These are phyloP conservation scores for Trichodelitschia bisporula DNA, from an alignment of 495 filamentous ascomycete species.

Conservation along the genomic window DNA sequence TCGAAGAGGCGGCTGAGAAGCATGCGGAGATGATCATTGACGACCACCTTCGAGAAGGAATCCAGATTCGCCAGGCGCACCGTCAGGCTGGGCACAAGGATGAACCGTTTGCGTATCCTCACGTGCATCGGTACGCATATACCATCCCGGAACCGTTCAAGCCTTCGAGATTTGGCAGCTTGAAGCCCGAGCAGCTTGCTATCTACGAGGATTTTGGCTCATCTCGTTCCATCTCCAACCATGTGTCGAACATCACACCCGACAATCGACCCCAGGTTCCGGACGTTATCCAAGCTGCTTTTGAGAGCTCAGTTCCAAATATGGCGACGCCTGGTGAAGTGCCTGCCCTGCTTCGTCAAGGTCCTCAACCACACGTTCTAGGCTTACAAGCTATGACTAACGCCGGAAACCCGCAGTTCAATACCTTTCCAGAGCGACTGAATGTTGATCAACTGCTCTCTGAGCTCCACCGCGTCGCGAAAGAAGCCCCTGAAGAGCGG, in stretches of 20 bases:
- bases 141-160: constrained; percentile 82
- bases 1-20: constrained; percentile 84
- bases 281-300: constrained; percentile 69
- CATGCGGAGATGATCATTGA: constrained; percentile 86
- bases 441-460: constrained; percentile 44
- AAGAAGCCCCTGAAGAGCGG: constrained; percentile 41
- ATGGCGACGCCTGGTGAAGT: constrained; percentile 61
- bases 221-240: constrained; percentile 32
- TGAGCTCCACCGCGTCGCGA: constrained; percentile 39
- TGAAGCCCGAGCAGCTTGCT: constrained; percentile 78
- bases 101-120: constrained; percentile 60
- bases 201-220: constrained; percentile 94
- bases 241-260: constrained; percentile 29
- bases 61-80: constrained; percentile 51
- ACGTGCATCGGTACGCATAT: constrained; percentile 56
- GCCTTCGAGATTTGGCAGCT: constrained; percentile 39
- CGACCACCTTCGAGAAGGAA: constrained; percentile 53
- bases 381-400: no score
- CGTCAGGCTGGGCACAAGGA: constrained; percentile 40
- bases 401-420: no score
- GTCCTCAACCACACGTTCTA: constrained; percentile 28
- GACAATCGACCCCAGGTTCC: constrained; percentile 33
- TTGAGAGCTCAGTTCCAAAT: constrained; percentile 46
- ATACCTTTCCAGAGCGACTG: no score
- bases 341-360: constrained; percentile 45